phyloP scores from a whole-genome alignment of 257 asterid genomes.

The Plantago elongata region DNA sequence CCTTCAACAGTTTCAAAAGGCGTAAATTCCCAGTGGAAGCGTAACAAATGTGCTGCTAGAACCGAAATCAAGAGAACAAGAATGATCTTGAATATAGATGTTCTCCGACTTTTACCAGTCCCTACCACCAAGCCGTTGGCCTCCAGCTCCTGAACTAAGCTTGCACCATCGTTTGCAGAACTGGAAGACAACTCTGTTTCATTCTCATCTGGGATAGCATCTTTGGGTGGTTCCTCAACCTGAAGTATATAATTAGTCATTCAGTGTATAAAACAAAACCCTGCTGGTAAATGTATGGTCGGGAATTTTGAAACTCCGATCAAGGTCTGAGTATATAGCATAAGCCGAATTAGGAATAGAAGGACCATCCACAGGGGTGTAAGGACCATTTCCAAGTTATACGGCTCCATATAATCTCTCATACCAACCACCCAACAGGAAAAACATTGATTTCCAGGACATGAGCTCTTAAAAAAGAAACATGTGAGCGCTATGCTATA shows the following conservation, averaged over 20 bases:
- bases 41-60: constrained; percentile 38
- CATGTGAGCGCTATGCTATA: too few species aligned
- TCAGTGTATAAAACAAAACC: constrained; percentile 12
- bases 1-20: constrained; percentile 11
- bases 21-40: constrained; percentile 7
- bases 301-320: background rate
- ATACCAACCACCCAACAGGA: too few species aligned
- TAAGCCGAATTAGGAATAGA: background rate
- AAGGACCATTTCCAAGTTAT: background rate
- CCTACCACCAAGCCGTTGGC: constrained; percentile 14
- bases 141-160: constrained; percentile 23
- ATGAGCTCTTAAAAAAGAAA: too few species aligned
- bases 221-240: constrained; percentile 38
- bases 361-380: background rate
- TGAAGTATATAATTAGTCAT: constrained; percentile 21
- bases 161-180: constrained; percentile 16
- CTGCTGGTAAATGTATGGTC: background rate
- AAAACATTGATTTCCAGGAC: too few species aligned
- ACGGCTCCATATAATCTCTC: background rate
- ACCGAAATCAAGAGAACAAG: constrained; percentile 40
- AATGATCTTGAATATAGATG: constrained; percentile 26
- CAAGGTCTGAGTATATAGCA: background rate
- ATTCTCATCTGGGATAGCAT: constrained; percentile 20
- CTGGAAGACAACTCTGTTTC: constrained; percentile 18
- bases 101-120: constrained; percentile 24